Evolutionary conservation across 345 rosid genomes (phyloP).

Genomic region (Populus simonii): DNA sequence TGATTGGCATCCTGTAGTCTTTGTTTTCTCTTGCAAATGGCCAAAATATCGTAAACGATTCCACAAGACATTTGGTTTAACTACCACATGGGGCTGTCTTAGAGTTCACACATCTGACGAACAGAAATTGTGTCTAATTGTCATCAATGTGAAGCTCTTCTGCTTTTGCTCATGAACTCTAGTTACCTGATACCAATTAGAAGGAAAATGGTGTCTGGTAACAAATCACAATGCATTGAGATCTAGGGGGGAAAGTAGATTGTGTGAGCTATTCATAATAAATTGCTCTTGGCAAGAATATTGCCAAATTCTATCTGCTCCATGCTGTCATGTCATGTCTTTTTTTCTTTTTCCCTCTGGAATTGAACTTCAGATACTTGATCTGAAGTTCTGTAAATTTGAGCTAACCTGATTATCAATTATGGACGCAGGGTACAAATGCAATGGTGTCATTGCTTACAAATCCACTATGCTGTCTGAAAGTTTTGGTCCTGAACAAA

Average conservation of each 20-base stretch:
- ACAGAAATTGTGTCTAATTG: not conserved
- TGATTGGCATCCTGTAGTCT: not conserved
- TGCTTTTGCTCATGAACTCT: not conserved
- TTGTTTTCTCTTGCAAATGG: not conserved
- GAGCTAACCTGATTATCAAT: conserved; percentile 16
- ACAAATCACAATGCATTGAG: not conserved
- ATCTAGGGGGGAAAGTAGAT: too few species aligned
- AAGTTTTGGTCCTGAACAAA: conserved; percentile 56
- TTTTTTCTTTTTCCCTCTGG: not conserved
- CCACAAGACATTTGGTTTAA: not conserved
- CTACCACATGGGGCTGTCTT: not conserved
- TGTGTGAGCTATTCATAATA: not conserved
- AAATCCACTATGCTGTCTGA: conserved; percentile 59
- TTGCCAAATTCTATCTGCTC: not conserved
- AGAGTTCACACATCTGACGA: too few species aligned
- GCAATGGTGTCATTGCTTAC: conserved; percentile 57
- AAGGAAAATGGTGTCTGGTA: not conserved
- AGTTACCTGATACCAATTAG: not conserved
- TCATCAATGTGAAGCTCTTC: not conserved
- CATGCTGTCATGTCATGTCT: not conserved
- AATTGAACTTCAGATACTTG: not conserved
- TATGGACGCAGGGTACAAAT: conserved; percentile 54
- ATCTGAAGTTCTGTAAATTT: not conserved
- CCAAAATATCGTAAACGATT: not conserved
- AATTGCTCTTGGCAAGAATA: not conserved